These are phyloP conservation scores for Coniferiporia sulphurascens DNA, from an alignment of 1,284 basidiomycete species.

Conservation along the genomic window DNA sequence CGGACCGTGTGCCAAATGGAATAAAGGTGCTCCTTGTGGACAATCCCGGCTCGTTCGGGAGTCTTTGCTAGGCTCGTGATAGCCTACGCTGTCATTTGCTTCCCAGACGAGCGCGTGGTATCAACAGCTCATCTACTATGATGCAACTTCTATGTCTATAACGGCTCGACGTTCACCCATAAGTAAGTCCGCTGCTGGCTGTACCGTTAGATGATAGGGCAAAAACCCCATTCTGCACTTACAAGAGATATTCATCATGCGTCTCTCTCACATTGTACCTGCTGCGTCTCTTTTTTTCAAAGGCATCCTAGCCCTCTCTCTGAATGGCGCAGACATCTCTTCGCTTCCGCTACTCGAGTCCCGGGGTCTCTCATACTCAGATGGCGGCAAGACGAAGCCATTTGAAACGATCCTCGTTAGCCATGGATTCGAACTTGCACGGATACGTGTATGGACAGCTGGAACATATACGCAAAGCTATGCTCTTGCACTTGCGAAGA, in stretches of 20 bases:
- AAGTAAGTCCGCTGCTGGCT: no score
- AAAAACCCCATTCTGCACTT: not conserved
- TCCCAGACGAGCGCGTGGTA: no score
- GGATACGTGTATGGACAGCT: constrained; percentile 60
- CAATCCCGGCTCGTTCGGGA: no score
- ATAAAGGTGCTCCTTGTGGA: no score
- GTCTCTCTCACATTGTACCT: not conserved
- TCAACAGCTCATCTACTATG: no score
- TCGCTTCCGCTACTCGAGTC: constrained; percentile 52
- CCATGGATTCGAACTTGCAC: constrained; percentile 52
- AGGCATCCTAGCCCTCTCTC: not conserved
- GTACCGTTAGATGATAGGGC: not conserved
- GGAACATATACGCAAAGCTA: constrained; percentile 50
- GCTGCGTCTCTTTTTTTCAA: not conserved
- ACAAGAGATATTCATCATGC: not conserved
- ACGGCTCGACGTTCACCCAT: no score
- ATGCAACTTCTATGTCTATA: no score
- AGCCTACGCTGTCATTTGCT: no score
- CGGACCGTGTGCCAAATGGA: no score
- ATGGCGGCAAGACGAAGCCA: constrained; percentile 35
- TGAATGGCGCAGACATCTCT: constrained; percentile 56
- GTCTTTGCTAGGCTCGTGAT: no score
- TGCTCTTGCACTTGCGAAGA: constrained; percentile 50
- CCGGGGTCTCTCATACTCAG: constrained; percentile 44
- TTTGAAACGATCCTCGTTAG: constrained; percentile 52